Evolutionary conservation across 768 basidiomycete species (phyloP), one percentile per base, ranked within the genome.

Genomic region (Boletus vermiculosoides): DNA sequence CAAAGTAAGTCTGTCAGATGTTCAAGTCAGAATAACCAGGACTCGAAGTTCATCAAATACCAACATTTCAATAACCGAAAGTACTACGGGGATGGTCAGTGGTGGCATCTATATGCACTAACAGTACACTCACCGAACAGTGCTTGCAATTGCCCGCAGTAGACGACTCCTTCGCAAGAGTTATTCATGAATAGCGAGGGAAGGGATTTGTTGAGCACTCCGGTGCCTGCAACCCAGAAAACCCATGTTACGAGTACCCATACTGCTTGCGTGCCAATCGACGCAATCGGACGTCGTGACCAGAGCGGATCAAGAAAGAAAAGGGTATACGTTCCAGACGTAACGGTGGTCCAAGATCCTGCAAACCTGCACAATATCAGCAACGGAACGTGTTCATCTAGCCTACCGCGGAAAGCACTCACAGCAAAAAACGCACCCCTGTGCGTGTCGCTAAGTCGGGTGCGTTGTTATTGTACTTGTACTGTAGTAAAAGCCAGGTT

Each of bases 181-280:
- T 69, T 70, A 30, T 64, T 68, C 53, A 73, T 67, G 48, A 83
- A 72, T 42, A 83, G 56, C 11, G 65, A 69, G 3, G 83, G 81
- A 23, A 82, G 65, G 7, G 82, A 76, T 37, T 74, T 73, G 59
- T 83, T 82, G 45, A 86, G 65, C 23, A 81, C 68, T 0, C 78
- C 80, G 4, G 83, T 76, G 42, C 83, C 82, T 15, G 83, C 73
- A 20, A 85, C 74, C 86, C 85, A 87, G 45, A 85, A 72, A 18
- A 80, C 62, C 83, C 82, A 85, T 15, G 85, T 85, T 1, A 79
- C 56, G 30, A 84, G 68, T 5, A 81, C 68, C 86, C 86, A 87
- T 42, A 85, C 70, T 13, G 76, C 77, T 62, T 87, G 86, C 0
- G 83, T 75, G 9, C 84, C 84, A 39, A 86, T 71, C 13, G 85